phyloP scores from a whole-genome alignment of 768 basidiomycete genomes.

The Russula compacta region DNA sequence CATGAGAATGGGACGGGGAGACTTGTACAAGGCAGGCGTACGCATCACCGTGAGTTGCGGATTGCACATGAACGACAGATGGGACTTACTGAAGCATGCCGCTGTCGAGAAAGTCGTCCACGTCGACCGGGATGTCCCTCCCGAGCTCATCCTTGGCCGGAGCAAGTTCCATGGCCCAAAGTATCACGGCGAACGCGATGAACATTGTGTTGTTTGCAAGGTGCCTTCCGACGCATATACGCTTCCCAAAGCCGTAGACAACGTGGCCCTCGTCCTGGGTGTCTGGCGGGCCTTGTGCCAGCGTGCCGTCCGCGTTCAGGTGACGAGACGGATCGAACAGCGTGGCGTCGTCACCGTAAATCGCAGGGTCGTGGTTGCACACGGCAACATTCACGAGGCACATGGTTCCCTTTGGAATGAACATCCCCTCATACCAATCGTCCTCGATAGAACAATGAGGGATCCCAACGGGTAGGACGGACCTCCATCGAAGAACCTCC shows the following conservation, averaged over 20 bases:
- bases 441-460: conserved; percentile 21
- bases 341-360: conserved; percentile 24
- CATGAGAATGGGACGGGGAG: conserved; percentile 20
- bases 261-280: conserved; percentile 28
- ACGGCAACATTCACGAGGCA: conserved; percentile 26
- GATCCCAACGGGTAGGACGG: conserved; percentile 16
- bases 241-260: conserved; percentile 26
- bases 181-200: conserved; percentile 27
- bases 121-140: conserved; percentile 10
- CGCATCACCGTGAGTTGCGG: background rate
- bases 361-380: conserved; percentile 23
- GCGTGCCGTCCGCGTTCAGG: conserved; percentile 23
- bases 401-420: conserved; percentile 31
- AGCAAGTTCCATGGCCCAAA: conserved; percentile 24
- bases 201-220: conserved; percentile 30
- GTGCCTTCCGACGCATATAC: conserved; percentile 29
- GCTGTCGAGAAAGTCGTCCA: conserved; percentile 9
- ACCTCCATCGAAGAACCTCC: conserved; percentile 21
- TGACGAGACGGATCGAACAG: conserved; percentile 24
- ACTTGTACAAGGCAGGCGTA: background rate
- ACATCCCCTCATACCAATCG: conserved; percentile 25
- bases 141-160: conserved; percentile 14
- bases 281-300: conserved; percentile 19
- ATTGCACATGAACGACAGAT: background rate
- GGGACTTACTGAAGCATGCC: conserved; percentile 20